Evolutionary conservation across 768 basidiomycete genomes (phyloP).

Genomic region (Xerocomellus chrysenteron): DNA sequence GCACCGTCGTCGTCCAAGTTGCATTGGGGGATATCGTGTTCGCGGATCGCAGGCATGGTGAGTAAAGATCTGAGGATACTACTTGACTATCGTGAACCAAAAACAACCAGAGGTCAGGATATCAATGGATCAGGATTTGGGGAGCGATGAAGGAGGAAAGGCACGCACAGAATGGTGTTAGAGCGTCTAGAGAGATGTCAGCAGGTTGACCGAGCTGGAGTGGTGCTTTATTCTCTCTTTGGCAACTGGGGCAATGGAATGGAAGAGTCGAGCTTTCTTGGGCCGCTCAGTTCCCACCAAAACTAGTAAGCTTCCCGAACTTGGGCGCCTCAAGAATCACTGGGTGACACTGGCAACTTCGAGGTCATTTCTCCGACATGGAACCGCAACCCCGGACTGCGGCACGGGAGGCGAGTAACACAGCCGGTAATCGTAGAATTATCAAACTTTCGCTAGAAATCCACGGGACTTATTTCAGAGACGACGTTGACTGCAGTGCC

Average conservation of each 20-base stretch:
- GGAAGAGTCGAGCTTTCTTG: constrained; percentile 28
- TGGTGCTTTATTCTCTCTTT: constrained; percentile 37
- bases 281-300: constrained; percentile 32
- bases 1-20: constrained; percentile 39
- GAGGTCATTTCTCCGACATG: constrained; percentile 10
- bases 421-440: constrained; percentile 4
- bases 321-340: constrained; percentile 16
- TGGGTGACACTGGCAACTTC: constrained; percentile 1
- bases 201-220: constrained; percentile 23
- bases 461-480: background rate
- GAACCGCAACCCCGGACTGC: background rate
- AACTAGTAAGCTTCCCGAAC: constrained; percentile 11
- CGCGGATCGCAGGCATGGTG: constrained; percentile 30
- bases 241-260: constrained; percentile 33
- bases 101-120: constrained; percentile 5
- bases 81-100: background rate
- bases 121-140: constrained; percentile 8
- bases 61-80: background rate
- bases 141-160: constrained; percentile 6
- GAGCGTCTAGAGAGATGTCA: constrained; percentile 25
- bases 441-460: constrained; percentile 3
- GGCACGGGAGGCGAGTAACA: constrained; percentile 3
- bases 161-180: constrained; percentile 26
- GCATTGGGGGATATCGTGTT: constrained; percentile 25
- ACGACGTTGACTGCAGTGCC: background rate